Base-by-base conservation (phyloP, 768 basidiomycete genomes). In the Boletus bicolor region DNA sequence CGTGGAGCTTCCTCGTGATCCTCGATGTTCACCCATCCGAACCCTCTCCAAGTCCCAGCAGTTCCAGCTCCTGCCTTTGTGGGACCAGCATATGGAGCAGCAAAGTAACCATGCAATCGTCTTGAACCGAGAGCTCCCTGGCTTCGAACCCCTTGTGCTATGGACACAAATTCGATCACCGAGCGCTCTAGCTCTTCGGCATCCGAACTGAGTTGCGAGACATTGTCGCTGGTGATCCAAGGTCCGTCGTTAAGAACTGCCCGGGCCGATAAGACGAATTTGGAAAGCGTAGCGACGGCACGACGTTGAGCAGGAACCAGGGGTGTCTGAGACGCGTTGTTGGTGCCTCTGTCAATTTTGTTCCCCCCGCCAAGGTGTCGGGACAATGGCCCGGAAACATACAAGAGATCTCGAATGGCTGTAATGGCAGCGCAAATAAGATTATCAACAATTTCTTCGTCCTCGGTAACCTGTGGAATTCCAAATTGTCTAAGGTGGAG, bases 221-320 rank as follows among this genome's bases (percentile, higher is more conserved):
- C 60, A 17, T 49, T 56, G 26, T 68, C 63, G 24, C 28, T 55
- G 10, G 39, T 26, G 12, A 37, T 61, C 72, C 70, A 68, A 0
- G 70, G 66, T 2, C 61, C 72, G 51, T 70, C 62, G 49, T 78
- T 82, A 4, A 86, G 77, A 68, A 89, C 84, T 2, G 94, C 93
- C 28, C 93, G 85, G 1, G 90, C 85, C 10, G 89, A 91, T 2
- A 95, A 79, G 35, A 95, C 87, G 30, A 97, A 82, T 66, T 93
- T 88, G 37, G 91, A 93, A 4, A 95, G 78, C 0, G 91, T 93
- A 0, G 91, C 90, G 5, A 91, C 88, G 19, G 93, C 85, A 55
- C 89, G 89, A 50, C 91, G 79, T 57, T 91, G 90, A 1, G 85
- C 84, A 2, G 87, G 85, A 68, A 91, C 86, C 17, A 92, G 72